Base-by-base conservation (phyloP, 2,329 filamentous ascomycete genomes). In the Trichoderma cornu-damae region DNA sequence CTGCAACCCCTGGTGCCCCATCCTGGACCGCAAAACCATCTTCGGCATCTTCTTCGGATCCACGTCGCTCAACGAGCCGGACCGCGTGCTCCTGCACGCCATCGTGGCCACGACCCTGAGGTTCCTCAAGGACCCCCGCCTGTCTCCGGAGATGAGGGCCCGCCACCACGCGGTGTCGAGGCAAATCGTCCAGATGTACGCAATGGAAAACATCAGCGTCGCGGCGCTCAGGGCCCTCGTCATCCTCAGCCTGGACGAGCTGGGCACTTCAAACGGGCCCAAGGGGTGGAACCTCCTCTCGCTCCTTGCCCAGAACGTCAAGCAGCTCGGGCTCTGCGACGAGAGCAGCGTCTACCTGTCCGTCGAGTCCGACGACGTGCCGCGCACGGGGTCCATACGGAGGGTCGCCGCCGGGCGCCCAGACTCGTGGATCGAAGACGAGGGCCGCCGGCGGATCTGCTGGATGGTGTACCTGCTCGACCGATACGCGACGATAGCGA, bases 1-100 rank as follows among this genome's bases (percentile, higher is more conserved):
- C 65, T 80, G 83, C 66, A 84, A 84, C 62, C 81, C 82, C 0
- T 85, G 82, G 82, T 76, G 74, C 49, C 74, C 74, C 0, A 75
- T 77, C 11, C 69, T 77, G 9, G 74, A 77, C 42, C 70, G 74
- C 6, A 75, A 76, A 56, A 72, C 74, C 0, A 75, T 72, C 12
- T 71, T 75, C 63, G 63, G 68, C 1, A 66, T 64, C 18, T 71
- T 77, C 56, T 76, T 76, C 37, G 73, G 72, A 1, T 72, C 73
- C 6, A 73, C 73, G 0, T 71, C 70, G 0, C 61, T 75, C 28
- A 66, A 64, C 32, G 73, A 76, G 53, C 66, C 69, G 1, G 74
- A 76, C 46, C 66, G 73, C 4, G 69, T 76, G 20, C 60, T 77
- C 8, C 66, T 77, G 1, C 72, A 75, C 26, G 74, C 74, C n/a